Evolutionary conservation across 2,329 filamentous ascomycete genomes (phyloP).

Genomic region (Sarocladiaceae sp.): DNA sequence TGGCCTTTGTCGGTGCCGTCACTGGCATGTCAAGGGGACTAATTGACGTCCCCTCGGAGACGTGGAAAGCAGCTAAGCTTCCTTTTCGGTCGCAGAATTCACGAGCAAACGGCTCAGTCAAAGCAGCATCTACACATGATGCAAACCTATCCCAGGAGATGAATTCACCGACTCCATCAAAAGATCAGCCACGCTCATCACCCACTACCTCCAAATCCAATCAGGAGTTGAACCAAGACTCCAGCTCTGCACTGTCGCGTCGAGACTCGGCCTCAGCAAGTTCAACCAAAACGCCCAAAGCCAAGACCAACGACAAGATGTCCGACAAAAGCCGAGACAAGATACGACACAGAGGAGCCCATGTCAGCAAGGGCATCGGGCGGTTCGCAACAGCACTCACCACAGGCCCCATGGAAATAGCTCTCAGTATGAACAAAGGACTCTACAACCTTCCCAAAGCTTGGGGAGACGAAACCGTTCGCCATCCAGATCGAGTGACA

Average conservation of each 20-base stretch:
- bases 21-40: slow-evolving; percentile 65
- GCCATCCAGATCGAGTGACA: slow-evolving; percentile 74
- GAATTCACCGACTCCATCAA: no score
- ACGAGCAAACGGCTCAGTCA: slow-evolving; percentile 56
- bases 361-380: slow-evolving; percentile 62
- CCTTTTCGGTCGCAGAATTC: background rate
- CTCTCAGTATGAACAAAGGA: slow-evolving; percentile 74
- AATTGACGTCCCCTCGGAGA: slow-evolving; percentile 31
- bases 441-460: slow-evolving; percentile 84
- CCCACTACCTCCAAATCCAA: no score
- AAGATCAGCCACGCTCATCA: no score
- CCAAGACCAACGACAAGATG: no score
- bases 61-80: background rate
- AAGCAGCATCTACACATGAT: no score
- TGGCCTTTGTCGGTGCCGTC: slow-evolving; percentile 76
- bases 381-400: slow-evolving; percentile 72
- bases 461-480: slow-evolving; percentile 79
- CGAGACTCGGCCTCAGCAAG: no score
- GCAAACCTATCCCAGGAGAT: no score
- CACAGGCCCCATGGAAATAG: slow-evolving; percentile 81
- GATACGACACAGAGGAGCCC: no score
- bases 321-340: no score
- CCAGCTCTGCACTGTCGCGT: no score
- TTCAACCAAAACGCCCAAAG: no score
- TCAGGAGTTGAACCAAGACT: no score